Evolutionary conservation across 208 protist genomes (phyloP).

Genomic region (Lotmaria passim): DNA sequence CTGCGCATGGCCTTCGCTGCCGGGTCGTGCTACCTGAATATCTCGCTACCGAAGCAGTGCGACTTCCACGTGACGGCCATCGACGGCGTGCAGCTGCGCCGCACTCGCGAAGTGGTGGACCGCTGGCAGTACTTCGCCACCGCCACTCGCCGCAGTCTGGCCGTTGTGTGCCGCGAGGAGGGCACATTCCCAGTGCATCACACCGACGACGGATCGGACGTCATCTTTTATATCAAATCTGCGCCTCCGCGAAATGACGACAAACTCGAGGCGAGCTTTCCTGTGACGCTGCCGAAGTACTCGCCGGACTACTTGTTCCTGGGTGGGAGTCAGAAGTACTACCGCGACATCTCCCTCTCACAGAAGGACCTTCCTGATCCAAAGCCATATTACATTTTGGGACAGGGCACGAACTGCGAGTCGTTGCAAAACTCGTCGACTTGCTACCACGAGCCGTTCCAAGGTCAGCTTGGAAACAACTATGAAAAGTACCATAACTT

Average conservation of each 20-base stretch:
- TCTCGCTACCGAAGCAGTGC: slow-evolving; percentile 68
- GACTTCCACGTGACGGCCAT: slow-evolving; percentile 58
- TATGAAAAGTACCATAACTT: slow-evolving; percentile 63
- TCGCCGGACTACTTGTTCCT: slow-evolving; percentile 58
- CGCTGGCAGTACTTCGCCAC: slow-evolving; percentile 86
- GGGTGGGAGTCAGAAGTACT: neutral
- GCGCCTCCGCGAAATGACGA: slow-evolving; percentile 8
- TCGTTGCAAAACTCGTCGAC: slow-evolving; percentile 62
- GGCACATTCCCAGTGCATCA: slow-evolving; percentile 57
- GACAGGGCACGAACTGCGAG: slow-evolving; percentile 69
- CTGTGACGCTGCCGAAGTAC: slow-evolving; percentile 45
- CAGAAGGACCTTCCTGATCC: slow-evolving; percentile 43
- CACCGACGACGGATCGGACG: slow-evolving; percentile 28
- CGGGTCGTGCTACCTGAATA: slow-evolving; percentile 78
- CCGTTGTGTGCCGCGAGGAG: slow-evolving; percentile 53
- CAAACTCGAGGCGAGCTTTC: slow-evolving; percentile 33
- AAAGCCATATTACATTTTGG: slow-evolving; percentile 71
- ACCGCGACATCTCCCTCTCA: slow-evolving; percentile 76
- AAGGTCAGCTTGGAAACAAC: slow-evolving; percentile 40
- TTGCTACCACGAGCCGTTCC: slow-evolving; percentile 76
- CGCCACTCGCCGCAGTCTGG: slow-evolving; percentile 62
- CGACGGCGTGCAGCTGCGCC: slow-evolving; percentile 74
- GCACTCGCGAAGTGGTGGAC: slow-evolving; percentile 42
- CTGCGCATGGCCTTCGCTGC: slow-evolving; percentile 77
- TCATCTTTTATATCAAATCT: slow-evolving; percentile 68